These are phyloP conservation scores for Rhexocercosporidium sp. DNA, from an alignment of 2,329 filamentous ascomycete species.

Conservation along the genomic window DNA sequence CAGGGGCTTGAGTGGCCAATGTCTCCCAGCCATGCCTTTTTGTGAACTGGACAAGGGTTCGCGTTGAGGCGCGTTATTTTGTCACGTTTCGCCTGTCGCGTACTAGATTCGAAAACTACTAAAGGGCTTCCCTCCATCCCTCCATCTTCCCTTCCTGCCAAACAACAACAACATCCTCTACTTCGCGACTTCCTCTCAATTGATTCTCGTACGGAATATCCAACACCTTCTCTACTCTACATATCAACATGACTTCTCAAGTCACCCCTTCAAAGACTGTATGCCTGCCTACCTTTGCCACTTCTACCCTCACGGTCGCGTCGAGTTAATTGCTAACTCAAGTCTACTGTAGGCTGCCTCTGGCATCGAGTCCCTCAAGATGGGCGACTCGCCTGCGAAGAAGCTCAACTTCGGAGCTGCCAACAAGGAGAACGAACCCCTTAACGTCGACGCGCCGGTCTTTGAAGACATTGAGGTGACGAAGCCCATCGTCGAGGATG, in stretches of 20 bases:
- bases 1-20: constrained; percentile 8
- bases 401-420: constrained; percentile 78
- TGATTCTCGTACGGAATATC: constrained; percentile 28
- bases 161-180: constrained; percentile 24
- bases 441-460: constrained; percentile 56
- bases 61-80: not conserved
- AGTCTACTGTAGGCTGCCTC: constrained; percentile 71
- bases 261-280: constrained; percentile 78
- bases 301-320: constrained; percentile 41
- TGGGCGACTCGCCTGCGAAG: constrained; percentile 86
- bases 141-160: constrained; percentile 13
- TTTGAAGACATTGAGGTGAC: constrained; percentile 59
- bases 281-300: constrained; percentile 46
- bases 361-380: constrained; percentile 86
- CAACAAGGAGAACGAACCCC: constrained; percentile 81
- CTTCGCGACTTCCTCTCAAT: constrained; percentile 24
- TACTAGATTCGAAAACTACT: not conserved
- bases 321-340: constrained; percentile 40
- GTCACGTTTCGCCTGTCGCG: constrained; percentile 10
- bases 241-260: constrained; percentile 71
- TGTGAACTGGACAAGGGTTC: not conserved
- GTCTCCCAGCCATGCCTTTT: constrained; percentile 17
- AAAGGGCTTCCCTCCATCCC: constrained; percentile 4
- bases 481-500: constrained; percentile 58
- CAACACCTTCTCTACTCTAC: not conserved